Percentiles rank a stretch among this genome's conserved stretches.
Evolutionary conservation across 2,329 filamentous ascomycete species (phyloP).

Genomic region (Aspergillus unguis): DNA sequence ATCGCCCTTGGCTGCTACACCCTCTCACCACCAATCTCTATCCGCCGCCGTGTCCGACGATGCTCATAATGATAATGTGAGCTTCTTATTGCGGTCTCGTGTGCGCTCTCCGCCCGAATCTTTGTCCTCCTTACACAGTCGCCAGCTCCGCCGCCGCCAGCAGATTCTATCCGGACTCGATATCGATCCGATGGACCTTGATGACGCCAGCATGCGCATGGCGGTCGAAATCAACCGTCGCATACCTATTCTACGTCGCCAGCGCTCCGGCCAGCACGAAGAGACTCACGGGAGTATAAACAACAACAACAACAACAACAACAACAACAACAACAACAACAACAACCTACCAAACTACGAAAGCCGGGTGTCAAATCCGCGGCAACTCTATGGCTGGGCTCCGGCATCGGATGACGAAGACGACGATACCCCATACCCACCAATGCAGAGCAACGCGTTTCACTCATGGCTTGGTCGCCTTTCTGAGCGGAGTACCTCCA

Average conservation of each 20-base stretch:
- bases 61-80: constrained; percentile 49
- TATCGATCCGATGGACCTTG: constrained; percentile 36
- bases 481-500: constrained; percentile 24
- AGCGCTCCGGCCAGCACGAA: constrained; percentile 43
- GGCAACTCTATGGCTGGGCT: constrained; percentile 60
- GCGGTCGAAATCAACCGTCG: constrained; percentile 43
- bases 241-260: constrained; percentile 36
- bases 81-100: constrained; percentile 46
- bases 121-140: constrained; percentile 25
- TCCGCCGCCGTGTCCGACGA: constrained; percentile 46
- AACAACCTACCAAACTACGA: constrained; percentile 52
- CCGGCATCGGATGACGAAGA: constrained; percentile 45
- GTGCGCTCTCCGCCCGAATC: constrained; percentile 27
- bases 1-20: constrained; percentile 20
- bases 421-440: constrained; percentile 29
- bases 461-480: constrained; percentile 27
- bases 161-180: constrained; percentile 25
- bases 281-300: constrained; percentile 29
- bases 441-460: constrained; percentile 27
- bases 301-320: neutral
- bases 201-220: constrained; percentile 29
- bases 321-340: neutral
- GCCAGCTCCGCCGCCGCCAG: constrained; percentile 33
- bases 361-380: constrained; percentile 51
- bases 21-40: constrained; percentile 51